Percentiles rank a stretch among this genome's conserved stretches.
Conservation (phyloP, 306 rosid genomes). For the Clitoria ternatea region DNA sequence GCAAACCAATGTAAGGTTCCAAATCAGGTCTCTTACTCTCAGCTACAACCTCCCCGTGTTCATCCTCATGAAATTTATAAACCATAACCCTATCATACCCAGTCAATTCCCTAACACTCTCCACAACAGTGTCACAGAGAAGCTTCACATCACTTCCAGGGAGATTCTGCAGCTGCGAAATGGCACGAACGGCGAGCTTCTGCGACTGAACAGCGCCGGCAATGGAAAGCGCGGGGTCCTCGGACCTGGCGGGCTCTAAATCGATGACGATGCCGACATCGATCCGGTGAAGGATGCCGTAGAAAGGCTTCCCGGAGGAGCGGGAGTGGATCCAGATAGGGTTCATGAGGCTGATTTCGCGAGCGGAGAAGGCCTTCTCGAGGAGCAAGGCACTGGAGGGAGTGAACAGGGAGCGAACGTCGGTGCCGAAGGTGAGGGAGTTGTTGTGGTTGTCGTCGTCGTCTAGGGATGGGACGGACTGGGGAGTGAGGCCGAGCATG, state of each 20-base stretch:
- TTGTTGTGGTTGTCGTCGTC: constrained; percentile 28
- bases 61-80: constrained; percentile 95
- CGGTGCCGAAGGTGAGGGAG: constrained; percentile 48
- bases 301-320: constrained; percentile 75
- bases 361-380: constrained; percentile 72
- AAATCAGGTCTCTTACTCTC: constrained; percentile 83
- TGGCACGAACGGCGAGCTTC: constrained; percentile 90
- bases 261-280: constrained; percentile 91
- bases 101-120: constrained; percentile 76
- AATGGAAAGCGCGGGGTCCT: constrained; percentile 91
- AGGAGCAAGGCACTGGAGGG: constrained; percentile 49
- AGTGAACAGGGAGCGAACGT: constrained; percentile 58
- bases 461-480: constrained; percentile 67
- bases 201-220: constrained; percentile 98
- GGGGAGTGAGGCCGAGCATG: constrained; percentile 70
- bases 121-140: constrained; percentile 77
- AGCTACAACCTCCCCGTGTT: constrained; percentile 93
- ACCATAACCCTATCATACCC: constrained; percentile 96
- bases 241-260: constrained; percentile 83
- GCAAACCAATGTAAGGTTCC: constrained; percentile 94
- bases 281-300: constrained; percentile 82
- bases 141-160: constrained; percentile 85
- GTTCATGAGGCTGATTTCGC: constrained; percentile 80
- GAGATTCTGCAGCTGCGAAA: constrained; percentile 76
- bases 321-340: constrained; percentile 90